Evolutionary conservation across 2,329 filamentous ascomycete genomes (phyloP), one percentile per base, ranked within the genome.

Genomic region (Tolypocladium tundrense): DNA sequence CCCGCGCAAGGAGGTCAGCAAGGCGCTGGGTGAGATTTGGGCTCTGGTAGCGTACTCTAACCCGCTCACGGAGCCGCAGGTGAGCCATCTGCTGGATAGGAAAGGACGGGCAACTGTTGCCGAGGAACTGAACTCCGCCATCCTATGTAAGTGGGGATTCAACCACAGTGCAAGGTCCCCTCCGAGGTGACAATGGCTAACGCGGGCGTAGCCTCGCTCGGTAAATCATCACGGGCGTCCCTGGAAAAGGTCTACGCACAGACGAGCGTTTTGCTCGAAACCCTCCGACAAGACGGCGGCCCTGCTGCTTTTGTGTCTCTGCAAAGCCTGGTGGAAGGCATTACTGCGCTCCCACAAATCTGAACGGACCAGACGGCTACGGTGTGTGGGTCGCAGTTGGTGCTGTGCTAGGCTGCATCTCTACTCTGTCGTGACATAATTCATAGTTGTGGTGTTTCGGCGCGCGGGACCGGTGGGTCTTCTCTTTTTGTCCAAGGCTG

Each of bases 71-170:
- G 90, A 89, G 61, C 79, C 82, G 54, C 83, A 88, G 59, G 82
- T 97, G 59, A 86, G 87, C 19, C 87, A 90, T 67, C 75, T 97
- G 60, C 77, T 99, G 58, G 90, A 96, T 66, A 79, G 82, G 43
- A 83, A 82, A 56, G 91, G 90, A 1, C 79, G 94, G 50, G 83
- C 86, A 21, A 79, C 84, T 21, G 90, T 97, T 45, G 92, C 92
- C 10, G 94, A 99, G 75, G 92, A 96, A 71, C 78, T 99, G 58
- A 97, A 97, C 72, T 90, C 90, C 60, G 92, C 91, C 53, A 96
- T 99, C 65, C 73, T 99, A 60, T 85, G 91, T 96, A 77, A 76
- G 86, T 79, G 19, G 14, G 5, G 11, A 21, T 37, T 21, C 48
- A 37, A 35, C 2, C 31, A 13, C 48, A 21, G n/a, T 11, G 27